Evolutionary conservation across 257 asterid species (phyloP).

Genomic region (Verbascum thapsus): DNA sequence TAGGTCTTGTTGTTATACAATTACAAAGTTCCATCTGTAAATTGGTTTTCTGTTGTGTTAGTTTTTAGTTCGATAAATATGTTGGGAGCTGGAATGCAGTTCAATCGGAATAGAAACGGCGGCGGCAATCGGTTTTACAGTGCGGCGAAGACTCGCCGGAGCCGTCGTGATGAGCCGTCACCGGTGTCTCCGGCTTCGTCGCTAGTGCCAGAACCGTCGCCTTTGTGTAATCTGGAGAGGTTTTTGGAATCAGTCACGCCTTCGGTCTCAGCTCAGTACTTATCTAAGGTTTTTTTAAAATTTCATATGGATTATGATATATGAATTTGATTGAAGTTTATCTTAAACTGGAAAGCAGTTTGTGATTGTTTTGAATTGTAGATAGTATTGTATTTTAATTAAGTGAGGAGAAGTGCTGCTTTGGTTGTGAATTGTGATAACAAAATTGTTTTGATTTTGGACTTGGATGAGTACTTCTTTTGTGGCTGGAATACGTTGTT

Average conservation of each 20-base stretch:
- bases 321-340: constrained; percentile 22
- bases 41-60: constrained; percentile 27
- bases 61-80: constrained; percentile 31
- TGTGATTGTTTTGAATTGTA: too few relatives aligned
- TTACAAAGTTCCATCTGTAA: too few relatives aligned
- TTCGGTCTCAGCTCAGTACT: constrained; percentile 59
- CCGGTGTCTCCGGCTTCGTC: constrained; percentile 11
- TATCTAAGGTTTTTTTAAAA: constrained; percentile 47
- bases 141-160: constrained; percentile 64
- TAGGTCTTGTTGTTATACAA: too few relatives aligned
- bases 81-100: constrained; percentile 81
- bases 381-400: too few relatives aligned
- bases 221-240: constrained; percentile 59
- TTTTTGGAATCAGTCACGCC: constrained; percentile 71
- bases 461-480: too few relatives aligned
- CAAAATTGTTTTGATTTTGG: too few relatives aligned
- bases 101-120: constrained; percentile 60
- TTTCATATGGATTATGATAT: not conserved
- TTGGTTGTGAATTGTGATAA: too few relatives aligned
- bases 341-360: too few relatives aligned
- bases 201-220: constrained; percentile 29
- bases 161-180: constrained; percentile 41
- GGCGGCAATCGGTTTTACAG: constrained; percentile 65
- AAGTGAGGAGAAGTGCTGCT: too few relatives aligned
- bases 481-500: too few relatives aligned